Base-by-base conservation (phyloP, 345 rosid species). In the rapeseed (Brassica napus) region DNA sequence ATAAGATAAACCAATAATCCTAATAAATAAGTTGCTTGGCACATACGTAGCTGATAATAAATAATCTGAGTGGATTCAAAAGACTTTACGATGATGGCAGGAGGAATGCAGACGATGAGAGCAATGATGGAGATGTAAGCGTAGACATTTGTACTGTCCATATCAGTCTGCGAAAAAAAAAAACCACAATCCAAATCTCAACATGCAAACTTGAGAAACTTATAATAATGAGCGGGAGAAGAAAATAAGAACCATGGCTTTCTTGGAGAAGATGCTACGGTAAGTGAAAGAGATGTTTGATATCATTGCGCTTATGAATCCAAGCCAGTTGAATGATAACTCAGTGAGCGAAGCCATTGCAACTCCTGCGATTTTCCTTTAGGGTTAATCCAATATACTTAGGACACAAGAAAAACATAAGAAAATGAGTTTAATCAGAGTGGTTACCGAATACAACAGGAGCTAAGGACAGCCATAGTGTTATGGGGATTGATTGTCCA, bases 51-150 rank as follows among this genome's bases (percentile, higher is more conserved):
- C 28, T 75, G 21, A 1, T 30, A 35, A 80, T 69, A 74, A 14
- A 16, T 15, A 12, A 11, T 15, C 1, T 2, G 11, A 71, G 70
- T 54, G 31, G 35, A 47, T 61, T 64, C 5, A 62, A 42, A 37
- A 62, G 70, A 69, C 87, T 91, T 91, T 72, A 94, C 98, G 65
- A 94, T 72, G 68, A 94, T 59, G 83, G 97, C 97, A 4, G 98
- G 98, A 71, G 98, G 98, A 80, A 94, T 79, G 82, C 98, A 92
- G 78, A 91, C 90, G 44, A 91, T 0, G 82, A 94, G 97, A 58
- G 98, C 98, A 1, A 92, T 92, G 76, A 94, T 92, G 75, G 99
- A 92, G 81, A 94, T 94, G 86, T 95, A 95, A 69, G 99, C 98
- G 66, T 92, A 95, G 24, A 92, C 7, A 75, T 95, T 92, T 31